Conservation (phyloP, 495 filamentous ascomycete species). For the Talaromyces adpressus region DNA sequence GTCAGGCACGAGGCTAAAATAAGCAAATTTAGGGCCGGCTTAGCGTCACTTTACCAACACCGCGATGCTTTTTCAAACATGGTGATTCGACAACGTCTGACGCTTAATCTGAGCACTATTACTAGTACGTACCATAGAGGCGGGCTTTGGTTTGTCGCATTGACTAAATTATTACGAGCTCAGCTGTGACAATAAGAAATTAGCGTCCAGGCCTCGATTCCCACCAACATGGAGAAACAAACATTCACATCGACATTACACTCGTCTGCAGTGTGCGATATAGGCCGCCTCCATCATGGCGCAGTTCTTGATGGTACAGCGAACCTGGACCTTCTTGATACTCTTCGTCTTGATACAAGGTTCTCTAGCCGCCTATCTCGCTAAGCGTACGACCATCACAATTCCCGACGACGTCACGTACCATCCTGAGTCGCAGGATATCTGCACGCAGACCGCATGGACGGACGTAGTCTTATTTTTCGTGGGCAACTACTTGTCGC, state of each 20-base stretch:
- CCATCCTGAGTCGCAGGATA: conserved; percentile 5
- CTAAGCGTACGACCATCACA: conserved; percentile 6
- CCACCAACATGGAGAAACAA: background rate
- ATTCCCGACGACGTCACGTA: conserved; percentile 9
- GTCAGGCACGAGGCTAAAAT: background rate
- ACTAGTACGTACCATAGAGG: no score
- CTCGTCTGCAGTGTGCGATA: background rate
- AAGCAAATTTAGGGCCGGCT: background rate
- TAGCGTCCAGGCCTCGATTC: background rate
- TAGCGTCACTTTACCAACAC: background rate
- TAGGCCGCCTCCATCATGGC: no score
- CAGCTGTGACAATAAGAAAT: background rate
- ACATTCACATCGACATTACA: background rate
- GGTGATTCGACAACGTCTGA: background rate
- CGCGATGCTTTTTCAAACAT: background rate
- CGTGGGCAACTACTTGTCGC: conserved; percentile 35
- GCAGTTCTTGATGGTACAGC: background rate
- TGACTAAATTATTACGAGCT: background rate
- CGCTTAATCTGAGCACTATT: background rate
- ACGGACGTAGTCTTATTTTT: conserved; percentile 32
- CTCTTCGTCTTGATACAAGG: background rate
- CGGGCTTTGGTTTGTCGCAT: background rate
- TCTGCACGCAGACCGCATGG: conserved; percentile 16
- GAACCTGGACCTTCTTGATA: background rate
- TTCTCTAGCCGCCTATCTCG: background rate